Evolutionary conservation across 371 early-diverging fungal genomes (phyloP).

Genomic region (Haplosporangium sp.): DNA sequence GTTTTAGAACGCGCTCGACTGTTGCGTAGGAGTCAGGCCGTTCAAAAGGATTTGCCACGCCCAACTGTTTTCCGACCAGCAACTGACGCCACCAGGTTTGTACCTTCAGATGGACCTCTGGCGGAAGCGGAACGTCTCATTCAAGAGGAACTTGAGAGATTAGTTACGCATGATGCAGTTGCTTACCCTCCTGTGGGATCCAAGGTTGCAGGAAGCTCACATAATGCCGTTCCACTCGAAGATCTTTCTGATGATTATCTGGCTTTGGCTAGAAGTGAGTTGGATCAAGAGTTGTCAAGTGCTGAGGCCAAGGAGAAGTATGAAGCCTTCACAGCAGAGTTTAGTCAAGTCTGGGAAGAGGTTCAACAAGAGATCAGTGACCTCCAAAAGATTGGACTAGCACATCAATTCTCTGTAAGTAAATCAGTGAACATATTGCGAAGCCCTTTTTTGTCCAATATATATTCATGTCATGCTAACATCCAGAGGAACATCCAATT

Average conservation of each 20-base stretch:
- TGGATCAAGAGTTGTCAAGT: constrained; percentile 44
- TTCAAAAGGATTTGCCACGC: constrained; percentile 84
- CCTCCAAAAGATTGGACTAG: constrained; percentile 32
- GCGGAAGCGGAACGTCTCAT: constrained; percentile 49
- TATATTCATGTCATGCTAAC: no score
- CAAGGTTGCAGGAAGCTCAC: constrained; percentile 65
- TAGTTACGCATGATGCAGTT: constrained; percentile 77
- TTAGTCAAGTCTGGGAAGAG: constrained; percentile 51
- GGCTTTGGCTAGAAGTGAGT: constrained; percentile 42
- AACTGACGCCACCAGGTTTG: constrained; percentile 38
- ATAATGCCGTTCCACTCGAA: constrained; percentile 50
- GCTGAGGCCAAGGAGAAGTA: constrained; percentile 54
- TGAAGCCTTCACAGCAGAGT: constrained; percentile 51
- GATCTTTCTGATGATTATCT: constrained; percentile 66
- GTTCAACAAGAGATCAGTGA: constrained; percentile 35
- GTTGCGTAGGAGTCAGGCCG: constrained; percentile 76
- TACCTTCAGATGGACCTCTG: constrained; percentile 24
- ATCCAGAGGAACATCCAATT: background rate
- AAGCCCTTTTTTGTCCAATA: no score
- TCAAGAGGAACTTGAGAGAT: constrained; percentile 47
- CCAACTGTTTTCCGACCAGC: constrained; percentile 60
- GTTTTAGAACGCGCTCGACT: constrained; percentile 61
- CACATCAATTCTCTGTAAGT: constrained; percentile 47
- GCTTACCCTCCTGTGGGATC: constrained; percentile 76
- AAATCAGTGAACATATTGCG: background rate